A percentile compares a stretch with the other conserved stretches of the same genome.
Conservation (phyloP, 2,329 filamentous ascomycete species). For the Neofusicoccum sp. region DNA sequence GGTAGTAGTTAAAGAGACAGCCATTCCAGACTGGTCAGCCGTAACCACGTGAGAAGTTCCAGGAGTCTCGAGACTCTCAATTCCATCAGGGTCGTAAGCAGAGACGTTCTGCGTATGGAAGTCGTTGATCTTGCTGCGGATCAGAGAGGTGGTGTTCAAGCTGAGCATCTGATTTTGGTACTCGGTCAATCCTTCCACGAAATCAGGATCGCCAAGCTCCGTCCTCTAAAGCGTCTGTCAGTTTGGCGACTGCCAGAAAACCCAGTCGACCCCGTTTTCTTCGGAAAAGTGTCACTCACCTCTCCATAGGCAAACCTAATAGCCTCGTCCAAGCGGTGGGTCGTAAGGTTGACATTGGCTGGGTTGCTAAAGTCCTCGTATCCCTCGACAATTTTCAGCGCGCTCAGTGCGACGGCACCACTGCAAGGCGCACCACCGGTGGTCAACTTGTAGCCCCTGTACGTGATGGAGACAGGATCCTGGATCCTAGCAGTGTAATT, state of each 20-base stretch:
- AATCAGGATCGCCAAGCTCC: slow-evolving; percentile 80
- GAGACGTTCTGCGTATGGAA: slow-evolving; percentile 66
- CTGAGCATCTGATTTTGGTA: slow-evolving; percentile 69
- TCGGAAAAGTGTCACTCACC: slow-evolving; percentile 13
- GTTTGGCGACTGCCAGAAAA: not conserved
- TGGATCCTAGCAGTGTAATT: slow-evolving; percentile 69
- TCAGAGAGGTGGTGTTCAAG: slow-evolving; percentile 55
- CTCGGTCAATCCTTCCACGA: slow-evolving; percentile 60
- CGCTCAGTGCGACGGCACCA: slow-evolving; percentile 71
- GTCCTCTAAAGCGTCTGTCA: slow-evolving; percentile 47
- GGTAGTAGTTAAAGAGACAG: slow-evolving; percentile 80
- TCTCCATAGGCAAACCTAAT: slow-evolving; percentile 84
- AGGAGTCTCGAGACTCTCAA: slow-evolving; percentile 67
- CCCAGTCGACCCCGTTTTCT: no score
- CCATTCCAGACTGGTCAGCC: slow-evolving; percentile 70
- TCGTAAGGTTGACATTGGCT: slow-evolving; percentile 62
- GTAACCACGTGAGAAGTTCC: slow-evolving; percentile 74
- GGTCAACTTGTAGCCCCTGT: slow-evolving; percentile 67
- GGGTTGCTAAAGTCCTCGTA: slow-evolving; percentile 63
- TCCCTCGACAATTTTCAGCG: slow-evolving; percentile 80
- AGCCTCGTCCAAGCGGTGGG: slow-evolving; percentile 82
- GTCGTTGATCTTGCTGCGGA: slow-evolving; percentile 69
- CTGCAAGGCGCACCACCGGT: slow-evolving; percentile 72
- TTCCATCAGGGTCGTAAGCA: slow-evolving; percentile 67
- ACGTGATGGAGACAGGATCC: slow-evolving; percentile 54